phyloP scores from a whole-genome alignment of 2,329 filamentous ascomycete genomes.

The Myrmaecium sp. region DNA sequence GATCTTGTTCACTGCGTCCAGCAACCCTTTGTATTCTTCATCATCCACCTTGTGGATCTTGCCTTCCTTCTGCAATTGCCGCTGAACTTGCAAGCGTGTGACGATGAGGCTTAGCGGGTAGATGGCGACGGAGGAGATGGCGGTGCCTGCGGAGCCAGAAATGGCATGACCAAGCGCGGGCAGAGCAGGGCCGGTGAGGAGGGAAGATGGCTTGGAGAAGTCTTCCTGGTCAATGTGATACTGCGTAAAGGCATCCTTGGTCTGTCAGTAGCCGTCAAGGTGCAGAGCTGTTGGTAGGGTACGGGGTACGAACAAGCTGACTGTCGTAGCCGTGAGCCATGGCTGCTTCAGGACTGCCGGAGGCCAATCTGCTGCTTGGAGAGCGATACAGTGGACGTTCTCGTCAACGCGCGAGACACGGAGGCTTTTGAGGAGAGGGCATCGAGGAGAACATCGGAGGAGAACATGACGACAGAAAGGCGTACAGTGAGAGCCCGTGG shows the following conservation, averaged over 20 bases:
- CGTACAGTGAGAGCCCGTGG: too few species aligned
- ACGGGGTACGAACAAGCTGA: constrained; percentile 20
- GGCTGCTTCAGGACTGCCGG: too few species aligned
- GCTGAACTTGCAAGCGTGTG: constrained; percentile 67
- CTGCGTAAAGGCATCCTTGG: constrained; percentile 24
- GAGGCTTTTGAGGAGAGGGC: too few species aligned
- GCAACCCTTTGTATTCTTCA: constrained; percentile 44
- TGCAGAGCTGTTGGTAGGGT: neutral
- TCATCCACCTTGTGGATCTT: constrained; percentile 14
- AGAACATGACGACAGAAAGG: too few species aligned
- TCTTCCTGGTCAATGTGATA: constrained; percentile 25
- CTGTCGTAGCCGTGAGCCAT: constrained; percentile 24
- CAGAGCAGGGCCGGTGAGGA: constrained; percentile 30
- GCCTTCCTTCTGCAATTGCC: constrained; percentile 29
- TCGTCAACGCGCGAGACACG: too few species aligned
- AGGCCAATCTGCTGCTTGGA: too few species aligned
- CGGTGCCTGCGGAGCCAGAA: constrained; percentile 62
- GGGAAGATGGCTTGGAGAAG: constrained; percentile 8
- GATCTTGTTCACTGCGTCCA: constrained; percentile 56
- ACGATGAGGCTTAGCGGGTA: constrained; percentile 74
- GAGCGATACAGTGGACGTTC: too few species aligned
- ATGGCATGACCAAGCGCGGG: constrained; percentile 68
- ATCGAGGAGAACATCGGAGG: too few species aligned
- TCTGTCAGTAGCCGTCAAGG: constrained; percentile 4
- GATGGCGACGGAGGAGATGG: constrained; percentile 58